Conservation (phyloP, 768 basidiomycete species). For the Leccinum variicolor region DNA sequence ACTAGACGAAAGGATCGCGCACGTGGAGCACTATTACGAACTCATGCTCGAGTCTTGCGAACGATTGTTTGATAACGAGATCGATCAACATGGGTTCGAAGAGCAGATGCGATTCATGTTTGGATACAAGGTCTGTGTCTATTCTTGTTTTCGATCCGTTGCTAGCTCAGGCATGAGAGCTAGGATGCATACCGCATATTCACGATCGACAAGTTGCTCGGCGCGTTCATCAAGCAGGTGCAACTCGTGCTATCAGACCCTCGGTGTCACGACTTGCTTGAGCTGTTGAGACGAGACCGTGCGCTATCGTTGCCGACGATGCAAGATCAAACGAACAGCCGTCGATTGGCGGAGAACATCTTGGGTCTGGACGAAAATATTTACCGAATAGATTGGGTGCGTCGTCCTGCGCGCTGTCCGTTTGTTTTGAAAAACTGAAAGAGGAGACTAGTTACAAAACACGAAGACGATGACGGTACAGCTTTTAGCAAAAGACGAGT, state of each 20-base stretch:
- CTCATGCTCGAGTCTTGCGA: slow-evolving; percentile 86
- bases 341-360: slow-evolving; percentile 65
- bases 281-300: slow-evolving; percentile 67
- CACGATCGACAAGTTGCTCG: slow-evolving; percentile 90
- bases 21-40: slow-evolving; percentile 73
- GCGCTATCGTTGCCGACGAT: slow-evolving; percentile 54
- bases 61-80: slow-evolving; percentile 85
- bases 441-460: slow-evolving; percentile 51
- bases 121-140: slow-evolving; percentile 60
- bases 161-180: background rate
- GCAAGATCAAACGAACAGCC: slow-evolving; percentile 68
- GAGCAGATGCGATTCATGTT: slow-evolving; percentile 89
- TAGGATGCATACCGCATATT: slow-evolving; percentile 86
- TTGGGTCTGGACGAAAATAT: slow-evolving; percentile 75
- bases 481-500: slow-evolving; percentile 77
- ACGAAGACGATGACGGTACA: slow-evolving; percentile 69
- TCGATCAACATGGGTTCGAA: slow-evolving; percentile 85
- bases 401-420: slow-evolving; percentile 13
- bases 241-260: slow-evolving; percentile 66
- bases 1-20: slow-evolving; percentile 36
- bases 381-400: slow-evolving; percentile 79
- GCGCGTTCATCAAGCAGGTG: slow-evolving; percentile 86
- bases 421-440: background rate
- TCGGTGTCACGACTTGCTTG: slow-evolving; percentile 70
- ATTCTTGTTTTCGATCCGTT: background rate